Base-by-base conservation (phyloP, 306 rosid genomes). In the Arachis hypogaea region DNA sequence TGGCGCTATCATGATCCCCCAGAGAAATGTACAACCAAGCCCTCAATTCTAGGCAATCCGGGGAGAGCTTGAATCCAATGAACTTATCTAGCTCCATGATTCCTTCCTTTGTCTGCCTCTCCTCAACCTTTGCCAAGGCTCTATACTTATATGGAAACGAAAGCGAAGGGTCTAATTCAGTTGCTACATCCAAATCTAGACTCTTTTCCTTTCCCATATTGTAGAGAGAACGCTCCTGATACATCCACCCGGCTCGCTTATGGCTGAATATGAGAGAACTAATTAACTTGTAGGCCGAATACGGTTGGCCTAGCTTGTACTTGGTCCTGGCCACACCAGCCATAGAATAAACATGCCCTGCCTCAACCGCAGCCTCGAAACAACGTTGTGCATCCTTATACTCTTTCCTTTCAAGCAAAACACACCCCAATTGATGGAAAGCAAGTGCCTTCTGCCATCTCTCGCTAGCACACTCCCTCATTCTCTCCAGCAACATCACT, bases 161-260 rank as follows among this genome's bases (percentile, higher is more conserved):
- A 78, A 92, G 93, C 9, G 86, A 73, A 49, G 97, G 97, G 80
- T 92, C 97, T 70, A 87, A 78, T 73, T 81, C 83, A 72, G 92
- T 84, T 66, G 97, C 97, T 42, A 80, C 51, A 81, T 85, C 85
- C 66, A 92, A 89, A 82, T 92, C 97, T 73, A 69, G 69, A 63
- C 77, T 62, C 83, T 85, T 92, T 49, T 89, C 97, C 68, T 75
- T 89, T 57, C 97, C 97, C 38, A 85, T 76, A 29, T 84, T 86
- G 72, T 92, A 89, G 10, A 92, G 72, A 36, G 96, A 85, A 14
- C 96, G 85, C 70, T 89, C 97, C 78, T 92, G 96, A 74, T 86
- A 89, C 97, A 92, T 92, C 97, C 97, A 92, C 62, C 97, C 97
- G 3, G 79, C 89, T 44, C 90, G 92, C 66, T 78, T 89, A 73